Evolutionary conservation across 1,284 basidiomycete genomes (phyloP), one percentile per base, ranked within the genome.

Genomic region (Ceratobasidium theobromae): DNA sequence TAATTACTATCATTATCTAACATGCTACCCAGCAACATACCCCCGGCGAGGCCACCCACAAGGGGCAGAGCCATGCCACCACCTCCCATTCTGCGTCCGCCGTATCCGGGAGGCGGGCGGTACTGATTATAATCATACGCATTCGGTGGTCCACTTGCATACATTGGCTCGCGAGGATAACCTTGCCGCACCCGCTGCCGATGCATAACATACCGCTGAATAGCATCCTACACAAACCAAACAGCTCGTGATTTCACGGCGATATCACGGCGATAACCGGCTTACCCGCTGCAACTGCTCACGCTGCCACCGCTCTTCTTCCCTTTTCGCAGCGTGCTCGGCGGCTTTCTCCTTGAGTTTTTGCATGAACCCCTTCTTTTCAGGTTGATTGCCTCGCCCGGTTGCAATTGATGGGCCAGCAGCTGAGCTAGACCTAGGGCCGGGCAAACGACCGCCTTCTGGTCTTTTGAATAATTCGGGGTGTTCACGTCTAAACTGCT

Each of bases 401-500:
- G 30, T 25, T n/a, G 35, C 14, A n/a, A 21, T 49, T 14, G 57
- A 60, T 33, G 57, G 30, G 3, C 57, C 57, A 32, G 57, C 45
- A 38, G 21, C 11, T 35, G 45, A 27, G 23, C 38, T 60, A 8
- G 16, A 18, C 27, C 41, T 30, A 23, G 45, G 28, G 11, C 14
- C 32, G 25, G 49, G 53, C 5, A 49, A 49, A 9, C 45, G 43
- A 9, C 40, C 40, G 1, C 45, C 45, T 23, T n/a, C 12, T 28
- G 64, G 46, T 23, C 40, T 9, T 16, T 38, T 48, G 41, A 53
- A 55, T 12, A 45, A 43, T 11, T 53, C 43, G 3, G 64, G 52
- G 38, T 68, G 67, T 33, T 65, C 66, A 6, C 40, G 58, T 21
- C 54, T 76, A 73, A 81, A 89, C 66, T 83, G 79, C 58, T 85